A percentile compares a stretch with the other conserved stretches of the same genome.
Evolutionary conservation across 345 rosid species (phyloP).

Genomic region (Brassica rapa): DNA sequence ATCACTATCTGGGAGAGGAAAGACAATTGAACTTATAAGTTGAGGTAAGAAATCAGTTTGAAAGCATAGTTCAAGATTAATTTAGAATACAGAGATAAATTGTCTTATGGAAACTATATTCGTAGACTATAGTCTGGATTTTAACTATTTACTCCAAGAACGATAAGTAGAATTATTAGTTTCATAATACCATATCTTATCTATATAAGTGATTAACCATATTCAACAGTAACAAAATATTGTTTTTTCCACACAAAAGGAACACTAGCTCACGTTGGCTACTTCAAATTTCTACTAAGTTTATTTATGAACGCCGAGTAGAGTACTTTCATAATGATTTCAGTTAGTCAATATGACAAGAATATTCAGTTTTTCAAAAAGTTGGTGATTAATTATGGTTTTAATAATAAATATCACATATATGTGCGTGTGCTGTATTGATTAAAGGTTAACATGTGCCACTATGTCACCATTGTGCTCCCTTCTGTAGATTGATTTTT

Average conservation of each 20-base stretch:
- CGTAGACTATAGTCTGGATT: not conserved
- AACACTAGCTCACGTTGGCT: not conserved
- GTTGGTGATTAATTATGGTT: not conserved
- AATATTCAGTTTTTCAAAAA: not conserved
- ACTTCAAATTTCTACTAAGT: not conserved
- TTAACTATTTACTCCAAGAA: not conserved
- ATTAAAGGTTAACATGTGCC: not conserved
- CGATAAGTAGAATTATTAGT: not conserved
- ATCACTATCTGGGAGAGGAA: not conserved
- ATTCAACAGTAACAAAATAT: not conserved
- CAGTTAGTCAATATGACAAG: not conserved
- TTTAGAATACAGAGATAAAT: not conserved
- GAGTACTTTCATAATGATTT: not conserved
- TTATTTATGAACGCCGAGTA: not conserved
- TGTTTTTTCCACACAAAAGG: not conserved
- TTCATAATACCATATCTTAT: not conserved
- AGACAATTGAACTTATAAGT: not conserved
- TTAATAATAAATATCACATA: not conserved
- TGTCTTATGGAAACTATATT: not conserved
- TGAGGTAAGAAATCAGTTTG: constrained; percentile 11
- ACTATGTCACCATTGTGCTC: constrained; percentile 12
- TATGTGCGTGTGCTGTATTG: not conserved
- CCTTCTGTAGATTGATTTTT: constrained; percentile 6
- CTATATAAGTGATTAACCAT: not conserved
- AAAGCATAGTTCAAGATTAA: not conserved